Evolutionary conservation across 1,284 basidiomycete species (phyloP).

Genomic region (Papiliotrema terrestris): DNA sequence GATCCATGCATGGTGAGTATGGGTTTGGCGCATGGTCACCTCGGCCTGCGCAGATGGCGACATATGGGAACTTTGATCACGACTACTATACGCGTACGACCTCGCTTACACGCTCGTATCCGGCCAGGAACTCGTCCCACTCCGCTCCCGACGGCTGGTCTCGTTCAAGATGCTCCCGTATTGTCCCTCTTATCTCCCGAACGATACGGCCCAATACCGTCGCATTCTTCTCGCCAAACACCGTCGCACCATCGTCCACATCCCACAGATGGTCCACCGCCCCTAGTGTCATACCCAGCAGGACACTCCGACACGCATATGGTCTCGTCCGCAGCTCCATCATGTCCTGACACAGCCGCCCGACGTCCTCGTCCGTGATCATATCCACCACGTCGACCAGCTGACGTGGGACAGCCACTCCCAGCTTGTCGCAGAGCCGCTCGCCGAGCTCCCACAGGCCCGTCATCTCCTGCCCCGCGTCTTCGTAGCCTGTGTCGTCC

Average conservation of each 20-base stretch:
- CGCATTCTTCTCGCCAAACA: neutral
- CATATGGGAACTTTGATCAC: too few relatives aligned
- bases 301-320: neutral
- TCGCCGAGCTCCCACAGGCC: neutral
- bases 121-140: neutral
- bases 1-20: too few relatives aligned
- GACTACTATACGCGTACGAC: neutral
- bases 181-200: neutral
- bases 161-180: neutral
- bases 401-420: neutral
- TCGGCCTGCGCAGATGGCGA: too few relatives aligned
- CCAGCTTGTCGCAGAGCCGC: neutral
- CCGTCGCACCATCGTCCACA: neutral
- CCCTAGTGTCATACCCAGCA: neutral
- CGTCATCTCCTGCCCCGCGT: neutral
- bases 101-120: neutral
- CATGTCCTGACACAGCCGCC: neutral
- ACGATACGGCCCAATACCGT: neutral
- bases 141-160: neutral
- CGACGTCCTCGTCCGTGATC: neutral
- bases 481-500: slow-evolving; percentile 6
- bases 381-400: neutral
- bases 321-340: neutral
- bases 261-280: neutral
- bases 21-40: too few relatives aligned